Conservation (phyloP, 495 filamentous ascomycete genomes). For the Lasiosphaeria miniovina region DNA sequence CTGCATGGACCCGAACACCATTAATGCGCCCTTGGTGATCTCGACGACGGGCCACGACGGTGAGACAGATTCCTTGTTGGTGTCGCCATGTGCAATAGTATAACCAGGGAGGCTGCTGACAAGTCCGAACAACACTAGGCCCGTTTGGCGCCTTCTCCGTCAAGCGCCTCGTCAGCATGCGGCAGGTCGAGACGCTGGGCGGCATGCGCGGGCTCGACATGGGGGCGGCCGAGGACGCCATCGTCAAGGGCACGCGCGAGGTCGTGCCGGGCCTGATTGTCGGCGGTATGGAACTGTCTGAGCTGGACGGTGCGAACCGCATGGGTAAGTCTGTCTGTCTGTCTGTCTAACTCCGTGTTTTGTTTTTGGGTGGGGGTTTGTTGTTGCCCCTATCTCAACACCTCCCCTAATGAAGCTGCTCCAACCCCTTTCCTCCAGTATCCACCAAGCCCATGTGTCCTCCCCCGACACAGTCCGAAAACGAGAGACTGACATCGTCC, state of each 20-base stretch:
- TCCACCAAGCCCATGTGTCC: too few species aligned
- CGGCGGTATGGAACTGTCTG: conserved; percentile 90
- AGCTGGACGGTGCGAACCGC: conserved; percentile 84
- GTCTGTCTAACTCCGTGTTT: background rate
- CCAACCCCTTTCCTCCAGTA: background rate
- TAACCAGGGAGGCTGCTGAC: background rate
- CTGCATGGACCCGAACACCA: conserved; percentile 95
- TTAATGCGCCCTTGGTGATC: conserved; percentile 83
- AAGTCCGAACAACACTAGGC: conserved; percentile 25
- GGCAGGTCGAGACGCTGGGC: conserved; percentile 72
- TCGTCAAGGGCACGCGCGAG: conserved; percentile 85
- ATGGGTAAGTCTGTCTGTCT: conserved; percentile 53
- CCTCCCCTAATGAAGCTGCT: background rate
- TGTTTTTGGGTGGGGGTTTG: background rate
- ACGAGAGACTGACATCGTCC: too few species aligned
- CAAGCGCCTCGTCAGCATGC: conserved; percentile 82
- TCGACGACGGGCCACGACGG: conserved; percentile 86
- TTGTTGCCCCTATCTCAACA: background rate
- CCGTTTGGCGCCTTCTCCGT: conserved; percentile 87
- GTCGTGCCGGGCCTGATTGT: conserved; percentile 81
- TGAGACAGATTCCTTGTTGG: conserved; percentile 2
- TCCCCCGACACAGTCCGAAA: too few species aligned
- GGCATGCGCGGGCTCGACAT: conserved; percentile 92
- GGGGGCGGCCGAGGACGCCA: conserved; percentile 84
- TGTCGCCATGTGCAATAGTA: background rate